These are phyloP conservation scores for Houttuynia cordata DNA, from an alignment of 164 flowering plant species.

Conservation along the genomic window DNA sequence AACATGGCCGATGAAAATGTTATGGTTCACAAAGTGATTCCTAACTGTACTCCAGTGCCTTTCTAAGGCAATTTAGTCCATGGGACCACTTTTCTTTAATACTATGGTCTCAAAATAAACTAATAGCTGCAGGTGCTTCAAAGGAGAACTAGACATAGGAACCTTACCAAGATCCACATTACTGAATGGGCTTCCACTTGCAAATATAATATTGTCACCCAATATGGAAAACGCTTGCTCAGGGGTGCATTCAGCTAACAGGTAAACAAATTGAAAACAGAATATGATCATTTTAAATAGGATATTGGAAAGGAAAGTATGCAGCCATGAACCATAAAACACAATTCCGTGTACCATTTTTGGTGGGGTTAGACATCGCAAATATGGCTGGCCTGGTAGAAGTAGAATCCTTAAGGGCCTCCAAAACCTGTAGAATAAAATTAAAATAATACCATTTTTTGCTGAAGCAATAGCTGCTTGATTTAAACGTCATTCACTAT, in stretches of 20 bases:
- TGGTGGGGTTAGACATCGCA: slow-evolving; percentile 94
- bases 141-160: neutral
- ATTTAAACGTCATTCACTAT: too few relatives aligned
- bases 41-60: neutral
- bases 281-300: neutral
- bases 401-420: slow-evolving; percentile 84
- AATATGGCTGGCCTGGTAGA: slow-evolving; percentile 95
- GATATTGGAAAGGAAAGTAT: neutral
- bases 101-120: too few relatives aligned
- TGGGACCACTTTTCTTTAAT: too few relatives aligned
- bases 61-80: neutral
- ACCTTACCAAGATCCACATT: slow-evolving; percentile 76
- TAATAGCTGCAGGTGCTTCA: too few relatives aligned
- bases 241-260: slow-evolving; percentile 95
- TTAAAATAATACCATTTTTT: too few relatives aligned
- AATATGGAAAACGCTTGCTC: slow-evolving; percentile 82
- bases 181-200: slow-evolving; percentile 93
- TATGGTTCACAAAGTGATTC: too few relatives aligned
- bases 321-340: neutral
- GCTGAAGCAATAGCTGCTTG: too few relatives aligned
- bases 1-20: too few relatives aligned
- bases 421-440: slow-evolving; percentile 50
- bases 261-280: neutral
- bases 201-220: slow-evolving; percentile 83
- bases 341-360: slow-evolving; percentile 43